phyloP scores from a whole-genome alignment of 305 asterid species.

The Ilex paraguariensis region DNA sequence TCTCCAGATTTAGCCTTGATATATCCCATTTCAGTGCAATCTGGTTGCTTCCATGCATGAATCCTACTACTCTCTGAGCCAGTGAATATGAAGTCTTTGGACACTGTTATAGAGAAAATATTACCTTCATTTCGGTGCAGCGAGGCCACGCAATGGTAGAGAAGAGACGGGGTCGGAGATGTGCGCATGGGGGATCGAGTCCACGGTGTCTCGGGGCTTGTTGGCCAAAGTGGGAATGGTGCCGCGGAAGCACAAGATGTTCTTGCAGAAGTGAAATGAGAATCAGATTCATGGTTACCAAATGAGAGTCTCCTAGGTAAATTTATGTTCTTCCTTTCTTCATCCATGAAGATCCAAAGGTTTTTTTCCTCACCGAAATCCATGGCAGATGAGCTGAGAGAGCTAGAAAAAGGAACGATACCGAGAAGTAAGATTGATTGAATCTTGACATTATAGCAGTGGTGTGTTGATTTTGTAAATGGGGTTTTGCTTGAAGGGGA shows the following conservation, averaged over 20 bases:
- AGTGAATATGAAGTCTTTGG: constrained; percentile 50
- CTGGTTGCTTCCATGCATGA: constrained; percentile 70
- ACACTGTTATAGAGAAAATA: constrained; percentile 46
- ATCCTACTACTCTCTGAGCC: constrained; percentile 59
- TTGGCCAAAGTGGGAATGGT: constrained; percentile 45
- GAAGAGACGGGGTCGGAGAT: constrained; percentile 43
- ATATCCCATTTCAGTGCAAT: constrained; percentile 55
- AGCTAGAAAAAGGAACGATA: too few relatives aligned
- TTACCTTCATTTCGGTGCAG: constrained; percentile 59
- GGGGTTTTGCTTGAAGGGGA: neutral
- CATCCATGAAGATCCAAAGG: constrained; percentile 36
- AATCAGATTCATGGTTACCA: constrained; percentile 30
- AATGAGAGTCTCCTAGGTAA: constrained; percentile 54
- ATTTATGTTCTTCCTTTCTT: constrained; percentile 32
- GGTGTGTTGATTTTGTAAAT: neutral
- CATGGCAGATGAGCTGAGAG: constrained; percentile 18
- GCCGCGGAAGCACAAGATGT: constrained; percentile 62
- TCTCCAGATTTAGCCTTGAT: constrained; percentile 45
- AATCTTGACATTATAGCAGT: too few relatives aligned
- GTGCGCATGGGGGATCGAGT: constrained; percentile 39
- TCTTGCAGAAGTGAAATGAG: constrained; percentile 42
- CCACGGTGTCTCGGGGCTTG: constrained; percentile 64
- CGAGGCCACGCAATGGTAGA: constrained; percentile 66
- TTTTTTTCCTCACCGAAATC: constrained; percentile 35
- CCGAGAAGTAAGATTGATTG: too few relatives aligned